Conservation (phyloP, 768 basidiomycete genomes). For the Podaxis sp. region DNA sequence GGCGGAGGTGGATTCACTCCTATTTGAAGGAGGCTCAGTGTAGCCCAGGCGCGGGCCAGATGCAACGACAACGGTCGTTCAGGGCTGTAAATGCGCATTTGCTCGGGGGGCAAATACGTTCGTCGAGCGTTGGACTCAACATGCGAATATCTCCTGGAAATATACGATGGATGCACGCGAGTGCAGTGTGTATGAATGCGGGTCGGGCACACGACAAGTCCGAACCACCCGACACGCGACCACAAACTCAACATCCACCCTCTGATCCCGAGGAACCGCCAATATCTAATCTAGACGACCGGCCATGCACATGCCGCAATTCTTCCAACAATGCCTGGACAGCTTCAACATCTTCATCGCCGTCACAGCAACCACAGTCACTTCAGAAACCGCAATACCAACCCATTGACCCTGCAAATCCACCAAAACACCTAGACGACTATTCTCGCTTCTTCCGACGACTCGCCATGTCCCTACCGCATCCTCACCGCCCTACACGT, state of each 20-base stretch:
- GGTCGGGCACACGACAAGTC: background rate
- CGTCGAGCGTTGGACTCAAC: background rate
- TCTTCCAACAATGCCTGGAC: background rate
- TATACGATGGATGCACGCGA: conserved; percentile 8
- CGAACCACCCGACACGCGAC: background rate
- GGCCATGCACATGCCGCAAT: background rate
- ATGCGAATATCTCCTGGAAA: background rate
- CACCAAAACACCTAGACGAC: conserved; percentile 47
- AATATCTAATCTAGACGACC: background rate
- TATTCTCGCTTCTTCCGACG: conserved; percentile 81
- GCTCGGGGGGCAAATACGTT: background rate
- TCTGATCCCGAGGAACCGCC: background rate
- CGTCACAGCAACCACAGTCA: conserved; percentile 11
- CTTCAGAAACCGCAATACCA: conserved; percentile 10
- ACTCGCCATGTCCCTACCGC: conserved; percentile 77
- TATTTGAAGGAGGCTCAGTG: background rate
- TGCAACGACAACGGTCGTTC: background rate
- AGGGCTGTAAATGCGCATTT: background rate
- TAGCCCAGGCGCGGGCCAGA: background rate
- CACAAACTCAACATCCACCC: background rate
- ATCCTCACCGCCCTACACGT: conserved; percentile 75
- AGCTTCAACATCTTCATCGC: background rate
- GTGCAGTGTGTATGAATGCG: background rate
- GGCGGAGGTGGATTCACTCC: background rate
- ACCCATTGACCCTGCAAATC: conserved; percentile 16